A percentile compares a stretch with the other conserved stretches of the same genome.
Conservation (phyloP, 306 rosid genomes). For the Luffa aegyptiaca region DNA sequence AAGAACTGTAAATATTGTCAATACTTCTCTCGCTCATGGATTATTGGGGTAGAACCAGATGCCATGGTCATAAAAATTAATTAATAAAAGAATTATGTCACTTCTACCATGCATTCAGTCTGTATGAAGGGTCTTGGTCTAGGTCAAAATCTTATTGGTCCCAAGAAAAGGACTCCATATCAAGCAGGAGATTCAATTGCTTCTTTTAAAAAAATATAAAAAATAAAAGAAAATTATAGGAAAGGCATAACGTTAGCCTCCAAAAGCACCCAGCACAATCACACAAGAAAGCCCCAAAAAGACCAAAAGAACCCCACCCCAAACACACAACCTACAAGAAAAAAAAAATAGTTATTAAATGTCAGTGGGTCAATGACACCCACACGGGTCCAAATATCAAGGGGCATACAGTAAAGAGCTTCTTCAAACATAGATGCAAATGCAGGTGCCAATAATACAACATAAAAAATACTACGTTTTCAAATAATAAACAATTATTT, state of each 20-base stretch:
- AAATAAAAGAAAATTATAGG: background rate
- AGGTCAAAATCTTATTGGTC: background rate
- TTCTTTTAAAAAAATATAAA: background rate
- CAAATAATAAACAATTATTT: conserved; percentile 10
- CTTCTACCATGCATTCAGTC: background rate
- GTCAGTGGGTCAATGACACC: background rate
- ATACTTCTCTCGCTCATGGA: background rate
- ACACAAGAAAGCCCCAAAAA: background rate
- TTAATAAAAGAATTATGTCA: background rate
- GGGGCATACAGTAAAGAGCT: background rate
- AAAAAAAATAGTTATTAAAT: background rate
- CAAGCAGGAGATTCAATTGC: background rate
- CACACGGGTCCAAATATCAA: background rate
- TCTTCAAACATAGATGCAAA: background rate
- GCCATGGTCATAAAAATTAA: background rate
- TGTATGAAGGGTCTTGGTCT: background rate
- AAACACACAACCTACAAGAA: background rate
- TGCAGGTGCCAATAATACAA: background rate
- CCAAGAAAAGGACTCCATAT: background rate
- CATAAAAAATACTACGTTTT: background rate
- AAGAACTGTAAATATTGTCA: background rate
- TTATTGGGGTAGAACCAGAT: background rate
- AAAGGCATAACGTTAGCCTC: background rate
- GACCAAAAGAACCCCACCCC: background rate
- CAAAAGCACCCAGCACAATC: background rate